Evolutionary conservation across 176 grass and related monocot species (phyloP), one percentile per base, ranked within the genome.

Genomic region (Triticum dicoccoides): DNA sequence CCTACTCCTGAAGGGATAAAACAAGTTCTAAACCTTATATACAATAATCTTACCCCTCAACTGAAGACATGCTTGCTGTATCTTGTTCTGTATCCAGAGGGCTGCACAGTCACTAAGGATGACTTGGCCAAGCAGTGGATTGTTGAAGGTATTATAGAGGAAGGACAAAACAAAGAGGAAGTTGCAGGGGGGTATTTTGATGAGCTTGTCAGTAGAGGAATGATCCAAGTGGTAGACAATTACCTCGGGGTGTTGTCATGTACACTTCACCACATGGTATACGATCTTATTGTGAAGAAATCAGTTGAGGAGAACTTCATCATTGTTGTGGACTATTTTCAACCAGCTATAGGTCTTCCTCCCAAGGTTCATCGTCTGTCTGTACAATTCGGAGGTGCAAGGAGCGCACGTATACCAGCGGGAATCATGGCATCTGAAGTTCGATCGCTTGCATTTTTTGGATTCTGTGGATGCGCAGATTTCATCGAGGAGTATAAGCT

Each of bases 161-260:
- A 17, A 32, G 32, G 52, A 20, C 9, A 12, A 37, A 20, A 34
- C 4, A 21, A 20, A 17, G 52, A 13, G 5, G 52, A 61, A 35
- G 11, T 23, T 61, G 51, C 32, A 0, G 9, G 13, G 18, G 17
- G 3, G 0, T 78, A 78, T 78, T 78, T 78, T 39, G 47, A 84
- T 44, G 82, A 84, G 9, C 72, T 84, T 27, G 37, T 76, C 30
- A 84, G 24, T 4, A 84, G 82, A 75, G 39, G 82, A 27, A 58
- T 84, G 58, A 25, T 84, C n/a, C 66, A 69, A 35, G 3, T 9
- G 10, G 15, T 69, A 4, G 66, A 37, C 30, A 1, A 49, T 49
- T 49, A 14, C 12, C 45, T 4, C 4, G 45, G 45, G 45, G 45
- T 49, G 45, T 4, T 49, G 45, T 49, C 12, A 13, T 49, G 45